A percentile compares a stretch with the other conserved stretches of the same genome.
These are phyloP conservation scores for Hortiboletus flavorubellus DNA, from an alignment of 768 basidiomycete genomes.

Conservation along the genomic window DNA sequence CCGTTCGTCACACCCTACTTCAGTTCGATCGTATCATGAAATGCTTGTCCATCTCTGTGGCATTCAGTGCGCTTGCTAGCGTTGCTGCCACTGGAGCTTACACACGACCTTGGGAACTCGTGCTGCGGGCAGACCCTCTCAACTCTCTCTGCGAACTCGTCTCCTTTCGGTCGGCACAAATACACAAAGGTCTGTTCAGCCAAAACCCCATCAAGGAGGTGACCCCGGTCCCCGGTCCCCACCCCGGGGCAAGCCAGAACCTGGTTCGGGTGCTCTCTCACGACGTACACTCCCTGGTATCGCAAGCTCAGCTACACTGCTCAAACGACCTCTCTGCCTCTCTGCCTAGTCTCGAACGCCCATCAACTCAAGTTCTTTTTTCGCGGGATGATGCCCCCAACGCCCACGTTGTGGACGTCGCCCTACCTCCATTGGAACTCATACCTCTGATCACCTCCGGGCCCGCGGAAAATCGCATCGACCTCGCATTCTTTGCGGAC, in stretches of 20 bases:
- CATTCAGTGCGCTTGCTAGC: conserved; percentile 1
- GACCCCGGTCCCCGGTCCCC: conserved; percentile 10
- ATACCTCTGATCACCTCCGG: conserved; percentile 60
- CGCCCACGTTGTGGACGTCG: conserved; percentile 3
- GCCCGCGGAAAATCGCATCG: conserved; percentile 59
- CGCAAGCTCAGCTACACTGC: conserved; percentile 22
- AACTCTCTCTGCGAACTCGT: conserved; percentile 16
- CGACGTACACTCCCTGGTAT: conserved; percentile 12
- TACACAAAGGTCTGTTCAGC: conserved; percentile 18
- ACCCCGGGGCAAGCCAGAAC: background rate
- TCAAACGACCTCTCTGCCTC: conserved; percentile 18
- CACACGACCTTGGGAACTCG: conserved; percentile 66
- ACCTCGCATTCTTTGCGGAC: conserved; percentile 75
- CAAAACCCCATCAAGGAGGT: conserved; percentile 9
- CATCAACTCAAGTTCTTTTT: conserved; percentile 10
- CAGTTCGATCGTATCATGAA: conserved; percentile 11
- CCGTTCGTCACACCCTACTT: no score
- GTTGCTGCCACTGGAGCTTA: conserved; percentile 43
- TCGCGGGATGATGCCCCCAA: background rate
- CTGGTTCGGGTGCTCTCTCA: conserved; percentile 22
- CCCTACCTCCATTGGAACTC: conserved; percentile 49
- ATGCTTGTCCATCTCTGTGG: conserved; percentile 1
- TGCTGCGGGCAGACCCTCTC: conserved; percentile 17
- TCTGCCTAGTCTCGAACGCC: background rate
- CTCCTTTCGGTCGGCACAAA: conserved; percentile 19